A percentile compares a stretch with the other conserved stretches of the same genome.
These are phyloP conservation scores for Apiosordaria backusii DNA, from an alignment of 495 filamentous ascomycete species.

Conservation along the genomic window DNA sequence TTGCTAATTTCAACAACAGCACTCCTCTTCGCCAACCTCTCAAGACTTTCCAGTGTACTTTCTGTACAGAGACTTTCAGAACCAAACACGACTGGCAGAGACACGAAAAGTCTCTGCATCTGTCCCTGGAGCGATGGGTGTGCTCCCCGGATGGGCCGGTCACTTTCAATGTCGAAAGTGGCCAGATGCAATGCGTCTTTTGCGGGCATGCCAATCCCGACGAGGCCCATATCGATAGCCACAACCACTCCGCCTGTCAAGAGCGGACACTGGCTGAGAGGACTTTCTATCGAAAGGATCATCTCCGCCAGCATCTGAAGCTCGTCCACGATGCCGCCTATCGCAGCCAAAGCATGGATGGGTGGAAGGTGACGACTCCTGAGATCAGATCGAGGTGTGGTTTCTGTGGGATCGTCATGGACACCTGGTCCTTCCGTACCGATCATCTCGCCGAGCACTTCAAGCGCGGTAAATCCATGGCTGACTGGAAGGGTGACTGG, in stretches of 20 bases:
- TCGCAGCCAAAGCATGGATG: constrained; percentile 58
- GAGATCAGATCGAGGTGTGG: constrained; percentile 67
- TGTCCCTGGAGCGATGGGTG: constrained; percentile 75
- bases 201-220: constrained; percentile 59
- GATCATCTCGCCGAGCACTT: constrained; percentile 70
- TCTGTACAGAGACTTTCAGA: constrained; percentile 75
- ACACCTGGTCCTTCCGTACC: constrained; percentile 58
- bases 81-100: constrained; percentile 83
- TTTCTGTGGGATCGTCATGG: constrained; percentile 60
- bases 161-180: constrained; percentile 45
- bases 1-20: not conserved
- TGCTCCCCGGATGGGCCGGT: constrained; percentile 67
- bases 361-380: constrained; percentile 59
- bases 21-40: constrained; percentile 30
- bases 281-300: constrained; percentile 81
- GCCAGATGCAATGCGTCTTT: constrained; percentile 59
- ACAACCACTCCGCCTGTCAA: constrained; percentile 1
- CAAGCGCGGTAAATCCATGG: constrained; percentile 62
- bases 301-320: constrained; percentile 75
- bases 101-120: constrained; percentile 77
- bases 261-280: constrained; percentile 59
- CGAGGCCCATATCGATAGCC: constrained; percentile 52
- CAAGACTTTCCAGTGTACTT: constrained; percentile 76
- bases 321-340: constrained; percentile 70
- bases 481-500: constrained; percentile 70